These are phyloP conservation scores for Platanus orientalis DNA, from an alignment of 164 flowering plant species.

Conservation along the genomic window DNA sequence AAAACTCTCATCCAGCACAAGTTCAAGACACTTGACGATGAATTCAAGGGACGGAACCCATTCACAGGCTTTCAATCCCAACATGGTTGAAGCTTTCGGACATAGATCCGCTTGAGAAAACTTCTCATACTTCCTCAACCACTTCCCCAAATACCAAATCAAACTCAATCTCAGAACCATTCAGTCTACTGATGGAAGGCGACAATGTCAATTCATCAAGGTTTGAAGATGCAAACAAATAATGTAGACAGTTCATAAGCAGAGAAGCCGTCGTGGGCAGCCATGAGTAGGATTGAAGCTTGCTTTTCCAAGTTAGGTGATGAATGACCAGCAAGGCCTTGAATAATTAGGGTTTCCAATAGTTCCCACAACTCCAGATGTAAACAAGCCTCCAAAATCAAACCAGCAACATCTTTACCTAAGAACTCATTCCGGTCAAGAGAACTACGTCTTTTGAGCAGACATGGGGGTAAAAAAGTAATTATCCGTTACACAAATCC, in stretches of 20 bases:
- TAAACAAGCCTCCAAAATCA: slow-evolving; percentile 61
- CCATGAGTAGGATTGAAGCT: slow-evolving; percentile 63
- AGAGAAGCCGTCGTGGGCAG: slow-evolving; percentile 76
- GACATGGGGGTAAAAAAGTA: no score
- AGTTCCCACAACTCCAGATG: slow-evolving; percentile 56
- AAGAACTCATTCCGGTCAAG: slow-evolving; percentile 36
- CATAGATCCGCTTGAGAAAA: slow-evolving; percentile 72
- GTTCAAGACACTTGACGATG: slow-evolving; percentile 48
- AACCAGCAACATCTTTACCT: slow-evolving; percentile 32
- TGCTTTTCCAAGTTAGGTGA: slow-evolving; percentile 35
- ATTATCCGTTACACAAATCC: no score
- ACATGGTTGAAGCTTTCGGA: slow-evolving; percentile 29
- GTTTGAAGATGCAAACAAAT: slow-evolving; percentile 47
- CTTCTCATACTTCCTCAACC: slow-evolving; percentile 81
- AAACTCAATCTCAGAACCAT: slow-evolving; percentile 52
- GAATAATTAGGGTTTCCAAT: slow-evolving; percentile 47
- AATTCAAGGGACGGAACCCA: slow-evolving; percentile 71
- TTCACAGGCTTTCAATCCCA: slow-evolving; percentile 53
- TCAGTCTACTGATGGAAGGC: slow-evolving; percentile 49
- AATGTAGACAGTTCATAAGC: slow-evolving; percentile 74
- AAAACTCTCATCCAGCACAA: slow-evolving; percentile 73
- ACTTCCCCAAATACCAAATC: slow-evolving; percentile 66
- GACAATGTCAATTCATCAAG: slow-evolving; percentile 63
- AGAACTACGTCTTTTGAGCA: slow-evolving; percentile 39
- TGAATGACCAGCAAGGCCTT: slow-evolving; percentile 36